Percentiles rank a stretch among this genome's conserved stretches.
These are phyloP conservation scores for Aspergillus niger DNA, from an alignment of 2,329 filamentous ascomycete genomes.

Conservation along the genomic window DNA sequence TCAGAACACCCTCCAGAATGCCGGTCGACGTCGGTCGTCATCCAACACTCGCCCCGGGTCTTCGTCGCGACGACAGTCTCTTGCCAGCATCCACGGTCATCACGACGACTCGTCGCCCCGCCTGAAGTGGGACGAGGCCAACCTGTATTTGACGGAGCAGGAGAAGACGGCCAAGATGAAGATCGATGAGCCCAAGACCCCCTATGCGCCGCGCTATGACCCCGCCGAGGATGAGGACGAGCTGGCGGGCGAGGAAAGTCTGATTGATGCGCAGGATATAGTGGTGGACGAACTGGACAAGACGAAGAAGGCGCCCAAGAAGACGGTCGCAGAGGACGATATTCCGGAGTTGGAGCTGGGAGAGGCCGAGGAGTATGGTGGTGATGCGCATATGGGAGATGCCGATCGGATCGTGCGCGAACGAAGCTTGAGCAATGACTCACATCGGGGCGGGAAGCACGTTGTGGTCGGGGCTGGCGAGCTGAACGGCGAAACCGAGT, in stretches of 20 bases:
- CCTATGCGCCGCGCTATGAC: slow-evolving; percentile 90
- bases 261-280: slow-evolving; percentile 70
- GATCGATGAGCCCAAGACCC: slow-evolving; percentile 97
- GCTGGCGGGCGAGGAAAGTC: slow-evolving; percentile 36
- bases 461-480: slow-evolving; percentile 70
- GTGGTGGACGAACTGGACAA: slow-evolving; percentile 67
- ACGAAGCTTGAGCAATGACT: slow-evolving; percentile 44
- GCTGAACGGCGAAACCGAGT: slow-evolving; percentile 37
- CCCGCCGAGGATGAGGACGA: slow-evolving; percentile 84
- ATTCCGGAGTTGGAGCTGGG: slow-evolving; percentile 91
- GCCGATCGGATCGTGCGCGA: slow-evolving; percentile 48
- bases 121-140: slow-evolving; percentile 98
- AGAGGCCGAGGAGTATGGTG: slow-evolving; percentile 74
- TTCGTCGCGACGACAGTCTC: slow-evolving; percentile 70
- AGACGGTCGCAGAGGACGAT: slow-evolving; percentile 64
- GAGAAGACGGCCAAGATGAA: slow-evolving; percentile 97
- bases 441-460: slow-evolving; percentile 63
- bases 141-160: slow-evolving; percentile 95
- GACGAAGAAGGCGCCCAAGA: slow-evolving; percentile 48
- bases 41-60: slow-evolving; percentile 68
- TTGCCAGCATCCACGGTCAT: slow-evolving; percentile 51
- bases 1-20: slow-evolving; percentile 92
- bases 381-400: slow-evolving; percentile 28
- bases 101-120: slow-evolving; percentile 67
- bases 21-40: slow-evolving; percentile 81